Evolutionary conservation across 331 rosid species (phyloP).

Genomic region (Rosa hybrid): DNA sequence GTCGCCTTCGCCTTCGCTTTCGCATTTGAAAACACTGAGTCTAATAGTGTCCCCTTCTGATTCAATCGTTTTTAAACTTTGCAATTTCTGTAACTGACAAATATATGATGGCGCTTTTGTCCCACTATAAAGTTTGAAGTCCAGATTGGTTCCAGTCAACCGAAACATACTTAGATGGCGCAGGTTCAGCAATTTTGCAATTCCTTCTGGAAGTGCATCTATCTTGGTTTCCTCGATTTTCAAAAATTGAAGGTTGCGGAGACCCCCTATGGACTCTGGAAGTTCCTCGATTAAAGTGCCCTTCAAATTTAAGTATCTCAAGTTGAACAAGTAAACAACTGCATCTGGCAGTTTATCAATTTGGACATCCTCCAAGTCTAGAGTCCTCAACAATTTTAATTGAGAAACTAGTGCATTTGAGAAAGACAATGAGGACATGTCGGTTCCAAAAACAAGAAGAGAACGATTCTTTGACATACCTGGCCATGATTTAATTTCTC

Average conservation of each 20-base stretch:
- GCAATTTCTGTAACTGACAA: not conserved
- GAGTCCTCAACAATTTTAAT: not conserved
- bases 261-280: not conserved
- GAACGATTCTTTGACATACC: not conserved
- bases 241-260: not conserved
- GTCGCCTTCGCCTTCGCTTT: too few relatives aligned
- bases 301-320: not conserved
- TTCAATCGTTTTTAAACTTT: rapidly evolving
- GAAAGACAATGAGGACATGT: not conserved
- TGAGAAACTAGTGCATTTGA: not conserved
- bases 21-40: too few relatives aligned
- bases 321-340: not conserved
- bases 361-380: not conserved
- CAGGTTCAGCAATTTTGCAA: not conserved
- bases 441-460: not conserved
- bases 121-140: rapidly evolving
- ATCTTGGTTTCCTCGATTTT: too few relatives aligned
- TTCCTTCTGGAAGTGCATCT: not conserved
- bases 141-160: not conserved
- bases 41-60: not conserved
- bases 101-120: not conserved
- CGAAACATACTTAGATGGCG: not conserved
- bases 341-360: not conserved
- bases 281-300: not conserved
- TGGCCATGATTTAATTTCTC: not conserved